Base-by-base conservation (phyloP, 257 asterid genomes). In the Osmanthus fragrans region DNA sequence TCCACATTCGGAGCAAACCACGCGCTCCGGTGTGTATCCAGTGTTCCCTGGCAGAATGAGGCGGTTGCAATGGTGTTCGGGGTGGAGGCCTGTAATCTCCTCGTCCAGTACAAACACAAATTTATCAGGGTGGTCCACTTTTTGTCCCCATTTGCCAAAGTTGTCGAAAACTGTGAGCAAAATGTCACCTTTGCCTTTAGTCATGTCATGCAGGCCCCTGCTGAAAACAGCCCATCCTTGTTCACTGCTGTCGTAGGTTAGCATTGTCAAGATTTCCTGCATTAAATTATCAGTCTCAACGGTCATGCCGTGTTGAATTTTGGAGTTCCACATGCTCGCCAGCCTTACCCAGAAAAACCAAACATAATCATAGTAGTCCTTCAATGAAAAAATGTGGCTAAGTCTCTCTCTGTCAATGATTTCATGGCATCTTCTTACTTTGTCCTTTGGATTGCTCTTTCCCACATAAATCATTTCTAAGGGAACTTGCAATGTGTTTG, bases 321-420 rank as follows among this genome's bases (percentile, higher is more conserved):
- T 95, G 8, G 99, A 95, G 84, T 90, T 87, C 97, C 97, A 93
- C 98, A 96, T 93, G 94, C 99, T 92, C 42, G 87, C 88, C 1
- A 95, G 87, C 81, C 99, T 68, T 77, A 84, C 89, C 99, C 99
- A 96, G 74, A 96, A 96, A 88, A 81, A 93, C 97, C 98, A 93
- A 10, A 92, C 82, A 65, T 67, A 89, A 79, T 87, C 92, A 64
- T 84, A 83, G 82, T 87, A 85, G 2, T 89, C 93, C 2, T 5
- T 75, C 13, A 86, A 79, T 3, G 90, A 80, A 70, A 90, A 84
- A 15, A 86, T 81, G 65, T 87, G 86, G 88, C 99, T 92, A 11
- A 96, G 85, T 1, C 85, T 84, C 70, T 92, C 97, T 2, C 73
- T 21, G 42, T 79, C 71, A 63, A 96, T 96, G 45, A 71, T 65